Base-by-base conservation (phyloP, 148 eudicot genomes). In the Hydrangea macrophylla region DNA sequence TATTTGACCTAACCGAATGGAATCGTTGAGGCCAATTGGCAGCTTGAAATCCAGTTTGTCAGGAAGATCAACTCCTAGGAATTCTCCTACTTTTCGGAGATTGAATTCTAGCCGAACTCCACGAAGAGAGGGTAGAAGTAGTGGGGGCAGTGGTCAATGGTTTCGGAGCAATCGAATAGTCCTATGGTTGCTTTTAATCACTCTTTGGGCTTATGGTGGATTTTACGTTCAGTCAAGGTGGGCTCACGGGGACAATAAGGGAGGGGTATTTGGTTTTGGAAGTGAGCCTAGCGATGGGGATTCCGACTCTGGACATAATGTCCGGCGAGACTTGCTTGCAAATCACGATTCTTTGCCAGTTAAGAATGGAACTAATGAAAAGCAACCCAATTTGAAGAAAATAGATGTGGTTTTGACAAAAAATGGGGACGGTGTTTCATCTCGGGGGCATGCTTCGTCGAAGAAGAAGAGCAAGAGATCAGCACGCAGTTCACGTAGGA, bases 121-220 rank as follows among this genome's bases (percentile, higher is more conserved):
- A 65, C 71, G 96, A 65, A 80, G 85, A 62, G 96, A 88, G 0
- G 90, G 83, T 24, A 82, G 83, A 64, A 69, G 66, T 60, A 30
- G 72, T 67, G 82, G 53, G 18, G 55, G 76, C 58, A 62, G 59
- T 66, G 70, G 73, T 61, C 88, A 80, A 67, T 91, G 87, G 79
- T 89, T 89, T 64, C 82, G 97, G 79, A 83, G 83, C 70, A 83
- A 83, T 76, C 84, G 87, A 55, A 64, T 95, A 65, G 86, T 89
- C 57, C 86, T 91, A 51, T 95, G 97, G 99, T 76, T 95, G 84
- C 85, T 95, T 79, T 73, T 95, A 80, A 91, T 95, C 65, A 95
- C 99, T 75, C 81, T 95, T 53, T 95, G 99, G 99, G 80, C 93
- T 23, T 95, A 95, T 79, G 99, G 86, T 55, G 99, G 93, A 53